A percentile compares a stretch with the other conserved stretches of the same genome.
Evolutionary conservation across 371 early-diverging fungal genomes (phyloP).

Genomic region (Syncephalastrum sp.): DNA sequence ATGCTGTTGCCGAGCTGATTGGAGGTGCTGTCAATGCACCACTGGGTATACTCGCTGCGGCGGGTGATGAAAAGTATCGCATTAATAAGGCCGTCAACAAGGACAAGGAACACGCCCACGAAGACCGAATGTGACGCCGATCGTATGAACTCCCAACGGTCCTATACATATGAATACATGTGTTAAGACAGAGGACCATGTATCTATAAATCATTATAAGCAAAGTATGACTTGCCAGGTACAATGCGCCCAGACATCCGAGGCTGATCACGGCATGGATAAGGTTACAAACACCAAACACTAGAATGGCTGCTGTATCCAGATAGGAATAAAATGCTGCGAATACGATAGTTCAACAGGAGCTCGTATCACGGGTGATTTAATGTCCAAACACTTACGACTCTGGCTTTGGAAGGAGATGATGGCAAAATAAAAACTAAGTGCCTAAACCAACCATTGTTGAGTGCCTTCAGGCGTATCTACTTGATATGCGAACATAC

Average conservation of each 20-base stretch:
- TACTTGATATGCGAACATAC: slow-evolving; percentile 18
- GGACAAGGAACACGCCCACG: slow-evolving; percentile 20
- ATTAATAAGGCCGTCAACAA: slow-evolving; percentile 32
- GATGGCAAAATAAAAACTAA: slow-evolving; percentile 43
- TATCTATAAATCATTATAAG: neutral
- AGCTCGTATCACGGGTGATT: neutral
- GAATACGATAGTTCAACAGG: neutral
- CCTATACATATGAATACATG: slow-evolving; percentile 5
- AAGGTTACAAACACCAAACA: slow-evolving; percentile 45
- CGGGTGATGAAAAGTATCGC: slow-evolving; percentile 34
- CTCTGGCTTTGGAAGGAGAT: slow-evolving; percentile 43
- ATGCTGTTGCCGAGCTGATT: slow-evolving; percentile 1
- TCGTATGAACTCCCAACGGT: slow-evolving; percentile 15
- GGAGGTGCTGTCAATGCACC: slow-evolving; percentile 29
- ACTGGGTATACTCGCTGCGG: slow-evolving; percentile 18
- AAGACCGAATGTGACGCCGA: slow-evolving; percentile 19
- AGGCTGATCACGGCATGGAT: slow-evolving; percentile 28
- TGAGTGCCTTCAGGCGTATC: neutral
- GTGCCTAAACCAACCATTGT: slow-evolving; percentile 6
- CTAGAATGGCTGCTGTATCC: slow-evolving; percentile 24
- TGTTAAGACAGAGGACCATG: neutral
- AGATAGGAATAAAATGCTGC: slow-evolving; percentile 44
- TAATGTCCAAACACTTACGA: slow-evolving; percentile 30
- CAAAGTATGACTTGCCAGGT: slow-evolving; percentile 19
- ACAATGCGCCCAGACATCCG: slow-evolving; percentile 29